phyloP scores from a whole-genome alignment of 441 rosid species.

The Kokia cookei region DNA sequence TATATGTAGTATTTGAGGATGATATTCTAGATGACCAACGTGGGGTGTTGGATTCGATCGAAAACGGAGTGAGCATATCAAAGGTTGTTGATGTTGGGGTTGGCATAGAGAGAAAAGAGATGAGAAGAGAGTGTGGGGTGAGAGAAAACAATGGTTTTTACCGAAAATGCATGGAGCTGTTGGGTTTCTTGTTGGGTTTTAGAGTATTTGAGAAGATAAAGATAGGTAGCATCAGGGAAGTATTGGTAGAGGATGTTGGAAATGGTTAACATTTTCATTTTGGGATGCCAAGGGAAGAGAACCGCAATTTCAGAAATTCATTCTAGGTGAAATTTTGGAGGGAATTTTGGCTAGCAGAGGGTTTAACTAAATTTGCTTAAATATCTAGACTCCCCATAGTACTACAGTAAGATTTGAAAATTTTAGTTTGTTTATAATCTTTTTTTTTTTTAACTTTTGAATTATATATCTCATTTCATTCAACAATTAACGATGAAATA shows the following conservation, averaged over 20 bases:
- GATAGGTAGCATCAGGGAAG: slow-evolving; percentile 13
- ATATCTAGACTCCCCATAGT: too few species aligned
- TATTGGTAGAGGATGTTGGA: slow-evolving; percentile 6
- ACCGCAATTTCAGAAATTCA: background rate
- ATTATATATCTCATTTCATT: too few species aligned
- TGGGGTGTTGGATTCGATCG: slow-evolving; percentile 24
- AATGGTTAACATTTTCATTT: slow-evolving; percentile 3
- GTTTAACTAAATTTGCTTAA: too few species aligned
- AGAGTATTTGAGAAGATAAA: slow-evolving; percentile 25
- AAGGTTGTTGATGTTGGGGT: slow-evolving; percentile 30
- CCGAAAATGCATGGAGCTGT: slow-evolving; percentile 41
- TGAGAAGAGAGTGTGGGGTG: slow-evolving; percentile 34
- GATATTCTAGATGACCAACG: slow-evolving; percentile 41
- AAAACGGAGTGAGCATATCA: slow-evolving; percentile 40
- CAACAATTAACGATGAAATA: too few species aligned
- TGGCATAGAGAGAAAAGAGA: slow-evolving; percentile 40
- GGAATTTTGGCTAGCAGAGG: background rate
- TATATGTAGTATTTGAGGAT: slow-evolving; percentile 39
- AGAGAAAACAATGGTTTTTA: slow-evolving; percentile 33
- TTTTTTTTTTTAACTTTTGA: too few species aligned
- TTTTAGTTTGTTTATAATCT: too few species aligned
- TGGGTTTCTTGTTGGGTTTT: slow-evolving; percentile 28
- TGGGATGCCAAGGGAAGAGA: too few species aligned
- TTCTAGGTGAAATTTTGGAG: background rate
- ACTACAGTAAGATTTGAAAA: too few species aligned